Evolutionary conservation across 306 rosid genomes (phyloP).

Genomic region (Vicia villosa): DNA sequence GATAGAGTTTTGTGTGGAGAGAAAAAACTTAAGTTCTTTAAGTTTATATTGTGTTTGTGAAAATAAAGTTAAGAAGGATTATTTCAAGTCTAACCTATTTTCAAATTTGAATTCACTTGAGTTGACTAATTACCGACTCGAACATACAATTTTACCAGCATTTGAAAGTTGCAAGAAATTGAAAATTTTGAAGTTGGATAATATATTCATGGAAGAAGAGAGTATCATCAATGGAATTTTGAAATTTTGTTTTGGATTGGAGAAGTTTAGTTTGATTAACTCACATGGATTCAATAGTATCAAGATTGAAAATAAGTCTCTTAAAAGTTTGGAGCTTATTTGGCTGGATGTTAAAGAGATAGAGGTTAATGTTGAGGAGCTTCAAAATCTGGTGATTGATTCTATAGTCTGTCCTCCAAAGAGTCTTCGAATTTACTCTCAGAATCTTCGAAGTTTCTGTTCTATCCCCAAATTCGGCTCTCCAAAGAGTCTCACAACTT

Average conservation of each 20-base stretch:
- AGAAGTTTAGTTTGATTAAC: slow-evolving; percentile 3
- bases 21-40: neutral
- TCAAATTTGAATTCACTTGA: slow-evolving; percentile 21
- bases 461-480: neutral
- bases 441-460: neutral
- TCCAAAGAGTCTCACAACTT: too few relatives aligned
- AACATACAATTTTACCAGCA: neutral
- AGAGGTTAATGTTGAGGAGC: slow-evolving; percentile 11
- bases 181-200: slow-evolving; percentile 5
- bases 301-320: neutral
- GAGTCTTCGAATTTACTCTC: neutral
- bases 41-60: slow-evolving; percentile 20
- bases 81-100: slow-evolving; percentile 3
- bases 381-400: neutral
- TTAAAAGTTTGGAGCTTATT: slow-evolving; percentile 23
- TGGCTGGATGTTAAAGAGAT: neutral
- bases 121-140: neutral
- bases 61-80: too few relatives aligned
- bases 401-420: slow-evolving; percentile 5
- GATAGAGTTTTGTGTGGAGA: too few relatives aligned
- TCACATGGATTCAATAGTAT: slow-evolving; percentile 7
- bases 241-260: neutral
- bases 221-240: neutral
- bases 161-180: slow-evolving; percentile 15
- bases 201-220: neutral